A percentile compares a stretch with the other conserved stretches of the same genome.
phyloP scores from a whole-genome alignment of 2,329 filamentous ascomycete species.

The Hymenoscyphus linearis region DNA sequence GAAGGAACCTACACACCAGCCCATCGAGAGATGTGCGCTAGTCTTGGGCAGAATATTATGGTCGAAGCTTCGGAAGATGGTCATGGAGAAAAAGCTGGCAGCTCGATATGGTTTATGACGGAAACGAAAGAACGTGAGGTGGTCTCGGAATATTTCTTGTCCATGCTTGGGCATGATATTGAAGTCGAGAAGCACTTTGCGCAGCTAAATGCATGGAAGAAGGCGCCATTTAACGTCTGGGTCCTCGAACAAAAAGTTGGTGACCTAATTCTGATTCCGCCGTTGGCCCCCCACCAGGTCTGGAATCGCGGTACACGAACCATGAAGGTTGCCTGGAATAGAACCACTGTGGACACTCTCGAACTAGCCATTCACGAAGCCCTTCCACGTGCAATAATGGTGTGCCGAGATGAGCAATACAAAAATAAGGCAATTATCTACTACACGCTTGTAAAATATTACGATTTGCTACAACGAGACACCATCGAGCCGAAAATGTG shows the following conservation, averaged over 20 bases:
- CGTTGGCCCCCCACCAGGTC: slow-evolving; percentile 90
- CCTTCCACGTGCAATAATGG: slow-evolving; percentile 79
- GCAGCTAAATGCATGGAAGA: slow-evolving; percentile 91
- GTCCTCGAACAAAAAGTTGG: slow-evolving; percentile 86
- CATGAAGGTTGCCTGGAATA: slow-evolving; percentile 97
- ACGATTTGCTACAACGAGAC: slow-evolving; percentile 52
- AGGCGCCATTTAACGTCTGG: slow-evolving; percentile 87
- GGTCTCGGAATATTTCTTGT: slow-evolving; percentile 90
- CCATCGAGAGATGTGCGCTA: slow-evolving; percentile 97
- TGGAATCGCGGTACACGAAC: slow-evolving; percentile 96
- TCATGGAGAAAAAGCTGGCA: slow-evolving; percentile 74
- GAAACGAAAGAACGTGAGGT: slow-evolving; percentile 87
- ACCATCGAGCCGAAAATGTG: slow-evolving; percentile 38
- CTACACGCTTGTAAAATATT: slow-evolving; percentile 78
- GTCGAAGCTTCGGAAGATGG: slow-evolving; percentile 76
- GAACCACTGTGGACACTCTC: slow-evolving; percentile 86
- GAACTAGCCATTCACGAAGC: slow-evolving; percentile 82
- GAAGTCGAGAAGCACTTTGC: slow-evolving; percentile 97
- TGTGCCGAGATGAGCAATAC: slow-evolving; percentile 96
- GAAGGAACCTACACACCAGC: slow-evolving; percentile 95
- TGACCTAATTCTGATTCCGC: slow-evolving; percentile 90
- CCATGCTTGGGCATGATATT: slow-evolving; percentile 89
- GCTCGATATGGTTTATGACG: slow-evolving; percentile 98
- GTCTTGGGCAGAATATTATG: slow-evolving; percentile 96
- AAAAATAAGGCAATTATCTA: slow-evolving; percentile 97